Evolutionary conservation across 345 rosid genomes (phyloP).

Genomic region (Eucalyptus pauciflora): DNA sequence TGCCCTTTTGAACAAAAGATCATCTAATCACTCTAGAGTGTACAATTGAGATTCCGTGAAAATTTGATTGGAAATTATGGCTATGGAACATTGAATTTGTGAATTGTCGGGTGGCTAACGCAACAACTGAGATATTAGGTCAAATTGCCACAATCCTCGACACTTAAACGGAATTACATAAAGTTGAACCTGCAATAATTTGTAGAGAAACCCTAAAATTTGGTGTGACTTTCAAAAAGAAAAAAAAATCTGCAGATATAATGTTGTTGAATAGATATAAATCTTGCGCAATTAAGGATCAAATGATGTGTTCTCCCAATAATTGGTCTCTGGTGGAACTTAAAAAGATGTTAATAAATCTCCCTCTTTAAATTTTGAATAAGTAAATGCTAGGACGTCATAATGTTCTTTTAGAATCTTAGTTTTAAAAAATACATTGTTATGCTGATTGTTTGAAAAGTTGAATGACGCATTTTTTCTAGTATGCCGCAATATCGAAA

Average conservation of each 20-base stretch:
- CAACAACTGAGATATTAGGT: not conserved
- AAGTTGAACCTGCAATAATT: not conserved
- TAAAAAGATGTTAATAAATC: not conserved
- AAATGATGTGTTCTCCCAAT: not conserved
- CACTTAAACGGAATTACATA: not conserved
- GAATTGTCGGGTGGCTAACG: not conserved
- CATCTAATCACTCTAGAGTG: not conserved
- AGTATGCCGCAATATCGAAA: not conserved
- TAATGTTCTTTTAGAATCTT: not conserved
- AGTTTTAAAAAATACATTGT: not conserved
- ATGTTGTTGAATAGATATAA: not conserved
- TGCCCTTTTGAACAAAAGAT: not conserved
- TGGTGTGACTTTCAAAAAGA: not conserved
- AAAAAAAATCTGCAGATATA: not conserved
- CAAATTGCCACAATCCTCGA: not conserved
- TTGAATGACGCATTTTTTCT: not conserved
- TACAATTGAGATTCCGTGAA: not conserved
- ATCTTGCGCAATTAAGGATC: not conserved
- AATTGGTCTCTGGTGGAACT: not conserved
- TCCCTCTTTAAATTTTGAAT: not conserved
- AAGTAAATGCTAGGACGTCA: not conserved
- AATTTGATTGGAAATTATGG: not conserved
- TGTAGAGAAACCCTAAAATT: not conserved
- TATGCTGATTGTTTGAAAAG: not conserved
- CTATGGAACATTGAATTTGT: not conserved